Conservation (phyloP, 106 monocot genomes). For the Alisma plantagoaquatica region DNA sequence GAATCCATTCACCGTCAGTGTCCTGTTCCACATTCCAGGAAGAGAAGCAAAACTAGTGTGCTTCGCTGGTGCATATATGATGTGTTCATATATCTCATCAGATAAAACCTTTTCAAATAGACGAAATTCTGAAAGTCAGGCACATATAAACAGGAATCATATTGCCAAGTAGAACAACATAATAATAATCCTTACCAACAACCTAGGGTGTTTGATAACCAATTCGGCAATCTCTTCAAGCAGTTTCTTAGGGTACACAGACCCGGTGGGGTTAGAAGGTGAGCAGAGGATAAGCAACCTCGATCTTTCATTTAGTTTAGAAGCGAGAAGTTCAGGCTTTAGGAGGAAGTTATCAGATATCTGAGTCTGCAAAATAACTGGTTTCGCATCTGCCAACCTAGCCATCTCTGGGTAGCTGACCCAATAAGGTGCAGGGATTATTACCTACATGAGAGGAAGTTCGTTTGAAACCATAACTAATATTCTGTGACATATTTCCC, state of each 20-base stretch:
- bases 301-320: conserved; percentile 69
- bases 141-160: too few species aligned
- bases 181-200: conserved; percentile 45
- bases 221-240: conserved; percentile 92
- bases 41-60: conserved; percentile 95
- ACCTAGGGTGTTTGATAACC: conserved; percentile 80
- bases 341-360: conserved; percentile 84
- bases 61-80: conserved; percentile 87
- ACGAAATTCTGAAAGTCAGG: too few species aligned
- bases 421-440: conserved; percentile 93
- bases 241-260: conserved; percentile 74
- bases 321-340: conserved; percentile 52
- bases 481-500: too few species aligned
- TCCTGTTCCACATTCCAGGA: conserved; percentile 95
- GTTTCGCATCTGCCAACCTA: conserved; percentile 76
- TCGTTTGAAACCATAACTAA: neutral
- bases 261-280: conserved; percentile 95
- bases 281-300: conserved; percentile 89
- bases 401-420: conserved; percentile 99
- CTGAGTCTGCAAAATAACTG: conserved; percentile 65
- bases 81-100: conserved; percentile 99
- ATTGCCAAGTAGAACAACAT: neutral
- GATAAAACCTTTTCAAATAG: conserved; percentile 61
- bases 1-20: conserved; percentile 96
- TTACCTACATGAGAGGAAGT: conserved; percentile 40